A percentile compares a stretch with the other conserved stretches of the same genome.
These are phyloP conservation scores for Kluyveromyces dobzhanskii DNA, from an alignment of 805 yeast genomes.

Conservation along the genomic window DNA sequence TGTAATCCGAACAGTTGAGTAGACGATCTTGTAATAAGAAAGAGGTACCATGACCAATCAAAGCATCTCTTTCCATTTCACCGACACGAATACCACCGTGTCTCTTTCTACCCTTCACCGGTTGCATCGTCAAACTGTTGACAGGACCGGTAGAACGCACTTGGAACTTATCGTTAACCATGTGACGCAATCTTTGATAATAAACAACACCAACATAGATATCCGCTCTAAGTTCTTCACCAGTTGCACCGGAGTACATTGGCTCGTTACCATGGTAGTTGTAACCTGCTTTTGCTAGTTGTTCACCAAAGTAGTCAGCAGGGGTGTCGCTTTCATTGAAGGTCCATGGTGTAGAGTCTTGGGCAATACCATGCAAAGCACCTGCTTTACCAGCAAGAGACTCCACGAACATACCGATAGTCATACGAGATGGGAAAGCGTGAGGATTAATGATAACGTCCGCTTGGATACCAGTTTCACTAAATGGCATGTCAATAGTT, in stretches of 20 bases:
- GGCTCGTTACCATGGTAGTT: constrained; percentile 99
- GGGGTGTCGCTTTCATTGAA: constrained; percentile 90
- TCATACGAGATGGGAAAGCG: constrained; percentile 99
- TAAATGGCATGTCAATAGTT: constrained; percentile 90
- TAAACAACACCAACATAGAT: constrained; percentile 95
- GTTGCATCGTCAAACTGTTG: constrained; percentile 95
- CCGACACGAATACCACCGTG: constrained; percentile 99
- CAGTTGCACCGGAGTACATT: constrained; percentile 97
- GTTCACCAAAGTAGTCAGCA: constrained; percentile 96
- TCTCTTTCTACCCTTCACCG: constrained; percentile 98
- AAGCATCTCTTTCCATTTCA: constrained; percentile 99
- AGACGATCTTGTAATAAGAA: constrained; percentile 90
- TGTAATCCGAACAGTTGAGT: constrained; percentile 90
- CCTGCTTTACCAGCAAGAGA: constrained; percentile 98
- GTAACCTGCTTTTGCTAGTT: constrained; percentile 78
- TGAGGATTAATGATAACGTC: constrained; percentile 97
- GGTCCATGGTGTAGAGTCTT: constrained; percentile 94
- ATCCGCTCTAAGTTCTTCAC: constrained; percentile 93
- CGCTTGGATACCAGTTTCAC: constrained; percentile 94
- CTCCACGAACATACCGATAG: constrained; percentile 99
- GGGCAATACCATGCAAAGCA: constrained; percentile 94
- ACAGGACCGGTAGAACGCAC: constrained; percentile 99
- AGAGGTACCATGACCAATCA: constrained; percentile 97
- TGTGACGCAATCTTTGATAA: constrained; percentile 96
- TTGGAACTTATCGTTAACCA: constrained; percentile 99